Base-by-base conservation (phyloP, 441 rosid genomes). In the Dalechampia spathulata region DNA sequence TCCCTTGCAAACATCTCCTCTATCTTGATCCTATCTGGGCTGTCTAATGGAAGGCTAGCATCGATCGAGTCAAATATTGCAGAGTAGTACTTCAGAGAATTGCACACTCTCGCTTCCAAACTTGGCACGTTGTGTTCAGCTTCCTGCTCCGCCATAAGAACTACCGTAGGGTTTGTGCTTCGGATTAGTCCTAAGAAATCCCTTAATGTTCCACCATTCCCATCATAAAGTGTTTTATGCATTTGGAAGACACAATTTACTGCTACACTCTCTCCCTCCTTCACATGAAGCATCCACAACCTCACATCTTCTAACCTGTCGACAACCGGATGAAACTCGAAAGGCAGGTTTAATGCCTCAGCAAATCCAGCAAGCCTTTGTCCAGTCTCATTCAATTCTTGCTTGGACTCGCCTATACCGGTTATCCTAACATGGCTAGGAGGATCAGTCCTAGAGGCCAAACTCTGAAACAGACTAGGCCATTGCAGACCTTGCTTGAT, bases 281-380 rank as follows among this genome's bases (percentile, higher is more conserved):
- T 92, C 57, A 87, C 90, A 69, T 92, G 99, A 38, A 92, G 97
- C 99, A 92, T 92, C 99, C 99, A 92, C 54, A 92, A 63, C 73
- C 99, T 83, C 55, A 89, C 99, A 59, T 92, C 99, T 62, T 92
- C 99, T 34, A 92, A 72, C 55, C 97, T 73, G 68, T 92, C 99
- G 34, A 92, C 95, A 0, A 92, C 99, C 0, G 99, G 95, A 45
- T 92, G 99, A 62, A 92, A 92, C 85, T 89, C 96, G 28, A 92
- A 92, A 23, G 82, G 85, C 51, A 92, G 70, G 75, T 78, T 85
- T 74, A 92, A 68, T 2, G 86, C 83, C 68, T 85, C 95, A 0
- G 99, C 97, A 22, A 89, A 86, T 25, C 82, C 79, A 11, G 87
- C 71, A 27, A 92, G 92, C 53, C 99, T 77, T 47, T 85, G 89